Percentiles rank a stretch among this genome's conserved stretches.
These are phyloP conservation scores for Leccinum olivaceopallidum DNA, from an alignment of 768 basidiomycete species.

Conservation along the genomic window DNA sequence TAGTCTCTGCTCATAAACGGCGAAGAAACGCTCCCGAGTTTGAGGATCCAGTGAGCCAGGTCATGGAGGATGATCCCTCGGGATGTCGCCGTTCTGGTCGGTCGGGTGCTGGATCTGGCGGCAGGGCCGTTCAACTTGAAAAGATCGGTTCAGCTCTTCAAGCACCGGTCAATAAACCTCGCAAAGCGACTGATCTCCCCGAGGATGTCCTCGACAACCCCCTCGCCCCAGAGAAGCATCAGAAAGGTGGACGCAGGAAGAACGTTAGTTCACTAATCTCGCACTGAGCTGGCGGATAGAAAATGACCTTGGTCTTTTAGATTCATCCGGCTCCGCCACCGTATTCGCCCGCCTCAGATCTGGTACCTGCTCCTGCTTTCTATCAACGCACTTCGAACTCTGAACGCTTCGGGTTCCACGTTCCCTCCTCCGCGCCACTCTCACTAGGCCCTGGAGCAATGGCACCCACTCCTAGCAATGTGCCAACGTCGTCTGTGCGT, in stretches of 20 bases:
- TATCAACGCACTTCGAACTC: neutral
- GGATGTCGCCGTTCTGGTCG: neutral
- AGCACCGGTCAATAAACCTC: neutral
- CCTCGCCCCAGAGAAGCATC: neutral
- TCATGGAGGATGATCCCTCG: neutral
- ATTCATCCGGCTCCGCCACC: neutral
- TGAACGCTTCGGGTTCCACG: neutral
- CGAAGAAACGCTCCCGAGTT: neutral
- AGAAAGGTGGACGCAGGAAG: neutral
- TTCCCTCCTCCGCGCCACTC: neutral
- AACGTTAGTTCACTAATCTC: neutral
- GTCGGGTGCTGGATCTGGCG: neutral
- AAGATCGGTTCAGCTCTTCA: neutral
- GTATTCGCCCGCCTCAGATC: neutral
- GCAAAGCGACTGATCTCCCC: neutral
- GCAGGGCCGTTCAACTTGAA: neutral
- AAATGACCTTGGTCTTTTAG: neutral
- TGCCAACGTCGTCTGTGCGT: no score
- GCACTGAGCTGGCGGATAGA: neutral
- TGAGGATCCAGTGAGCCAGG: neutral
- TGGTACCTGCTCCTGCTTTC: neutral
- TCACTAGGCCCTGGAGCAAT: no score
- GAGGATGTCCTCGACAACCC: neutral
- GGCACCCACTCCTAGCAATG: neutral
- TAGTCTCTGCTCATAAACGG: neutral